Percentiles rank a stretch among this genome's conserved stretches.
Evolutionary conservation across 768 basidiomycete species (phyloP).

Genomic region (Obba rivulosa): DNA sequence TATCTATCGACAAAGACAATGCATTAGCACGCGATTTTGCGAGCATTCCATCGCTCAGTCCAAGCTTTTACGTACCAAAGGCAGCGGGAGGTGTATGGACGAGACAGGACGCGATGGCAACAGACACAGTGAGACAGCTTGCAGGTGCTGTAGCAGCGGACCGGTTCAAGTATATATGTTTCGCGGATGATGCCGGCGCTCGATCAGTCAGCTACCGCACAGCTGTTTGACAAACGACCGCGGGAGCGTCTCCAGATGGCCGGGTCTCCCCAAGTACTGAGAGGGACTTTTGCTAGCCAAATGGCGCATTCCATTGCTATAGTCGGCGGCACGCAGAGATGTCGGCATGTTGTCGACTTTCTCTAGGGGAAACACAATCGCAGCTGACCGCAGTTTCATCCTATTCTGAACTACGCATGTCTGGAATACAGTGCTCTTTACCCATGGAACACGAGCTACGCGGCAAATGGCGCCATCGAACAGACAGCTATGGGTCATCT

Average conservation of each 20-base stretch:
- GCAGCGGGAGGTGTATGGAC: not conserved
- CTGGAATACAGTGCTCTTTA: not conserved
- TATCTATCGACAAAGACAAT: no score
- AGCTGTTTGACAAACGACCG: no score
- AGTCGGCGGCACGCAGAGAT: not conserved
- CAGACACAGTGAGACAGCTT: not conserved
- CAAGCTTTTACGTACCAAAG: no score
- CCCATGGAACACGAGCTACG: not conserved
- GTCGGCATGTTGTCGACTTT: not conserved
- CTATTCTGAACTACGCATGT: no score
- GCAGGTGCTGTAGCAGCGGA: not conserved
- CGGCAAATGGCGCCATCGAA: not conserved
- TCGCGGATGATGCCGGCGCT: no score
- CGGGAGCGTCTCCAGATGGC: no score
- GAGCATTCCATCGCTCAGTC: no score
- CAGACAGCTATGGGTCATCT: conserved; percentile 1
- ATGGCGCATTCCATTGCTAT: no score
- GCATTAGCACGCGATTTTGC: no score
- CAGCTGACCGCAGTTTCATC: not conserved
- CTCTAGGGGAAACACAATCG: not conserved
- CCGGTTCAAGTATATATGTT: no score
- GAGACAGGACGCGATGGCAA: not conserved
- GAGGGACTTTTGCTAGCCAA: not conserved
- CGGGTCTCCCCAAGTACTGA: not conserved
- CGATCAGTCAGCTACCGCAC: no score